Percentiles rank a stretch among this genome's conserved stretches.
These are phyloP conservation scores for Apiospora arundinis DNA, from an alignment of 2,329 filamentous ascomycete genomes.

Conservation along the genomic window DNA sequence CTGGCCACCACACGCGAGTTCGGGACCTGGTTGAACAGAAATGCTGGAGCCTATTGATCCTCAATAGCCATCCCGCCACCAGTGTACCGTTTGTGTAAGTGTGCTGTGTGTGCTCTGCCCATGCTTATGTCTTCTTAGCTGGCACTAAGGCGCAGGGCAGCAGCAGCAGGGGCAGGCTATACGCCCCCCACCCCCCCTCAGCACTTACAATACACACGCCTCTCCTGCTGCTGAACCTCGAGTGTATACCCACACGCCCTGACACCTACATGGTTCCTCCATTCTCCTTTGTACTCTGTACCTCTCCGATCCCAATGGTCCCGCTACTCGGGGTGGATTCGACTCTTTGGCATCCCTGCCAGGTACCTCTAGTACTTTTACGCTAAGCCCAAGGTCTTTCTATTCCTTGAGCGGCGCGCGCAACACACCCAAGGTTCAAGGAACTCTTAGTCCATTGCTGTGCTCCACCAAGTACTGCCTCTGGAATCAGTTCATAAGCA, in stretches of 20 bases:
- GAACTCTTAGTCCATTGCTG: neutral
- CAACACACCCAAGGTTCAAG: constrained; percentile 21
- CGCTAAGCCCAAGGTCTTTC: constrained; percentile 20
- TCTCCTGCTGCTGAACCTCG: neutral
- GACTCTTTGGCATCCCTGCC: constrained; percentile 14
- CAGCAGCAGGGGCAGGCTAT: constrained; percentile 7
- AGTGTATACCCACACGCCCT: constrained; percentile 4
- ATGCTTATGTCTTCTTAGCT: constrained; percentile 17
- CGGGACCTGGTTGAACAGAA: constrained; percentile 22
- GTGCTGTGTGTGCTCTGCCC: constrained; percentile 15
- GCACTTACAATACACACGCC: neutral
- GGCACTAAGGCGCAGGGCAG: constrained; percentile 21
- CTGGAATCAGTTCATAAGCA: constrained; percentile 25
- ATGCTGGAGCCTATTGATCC: constrained; percentile 27
- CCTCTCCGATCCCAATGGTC: constrained; percentile 7
- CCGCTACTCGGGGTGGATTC: constrained; percentile 15
- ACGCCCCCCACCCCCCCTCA: constrained; percentile 8
- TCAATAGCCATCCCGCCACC: constrained; percentile 22
- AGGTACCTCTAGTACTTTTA: constrained; percentile 18
- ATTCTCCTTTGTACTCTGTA: constrained; percentile 21
- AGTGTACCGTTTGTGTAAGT: constrained; percentile 9
- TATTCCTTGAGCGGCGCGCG: constrained; percentile 11
- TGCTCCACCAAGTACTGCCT: constrained; percentile 26
- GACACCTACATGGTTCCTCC: neutral
- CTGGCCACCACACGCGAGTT: constrained; percentile 15